phyloP scores from a whole-genome alignment of 2,329 filamentous ascomycete species.

The Epichloe sibirici region DNA sequence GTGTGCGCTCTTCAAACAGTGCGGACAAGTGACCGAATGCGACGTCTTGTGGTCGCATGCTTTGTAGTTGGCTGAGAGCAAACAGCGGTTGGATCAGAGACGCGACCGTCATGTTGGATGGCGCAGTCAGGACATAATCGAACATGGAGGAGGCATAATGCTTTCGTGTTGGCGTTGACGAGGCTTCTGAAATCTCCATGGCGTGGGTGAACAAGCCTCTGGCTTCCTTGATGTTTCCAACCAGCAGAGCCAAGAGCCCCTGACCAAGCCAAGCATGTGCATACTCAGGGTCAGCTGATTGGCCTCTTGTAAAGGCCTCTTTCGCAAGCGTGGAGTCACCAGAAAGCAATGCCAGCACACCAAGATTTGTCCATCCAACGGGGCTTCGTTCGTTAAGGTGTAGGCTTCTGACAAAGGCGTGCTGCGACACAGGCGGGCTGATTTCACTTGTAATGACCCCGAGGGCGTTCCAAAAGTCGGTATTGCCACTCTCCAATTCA shows the following conservation, averaged over 20 bases:
- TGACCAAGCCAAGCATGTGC: slow-evolving; percentile 91
- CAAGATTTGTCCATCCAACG: slow-evolving; percentile 82
- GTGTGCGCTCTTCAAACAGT: slow-evolving; percentile 69
- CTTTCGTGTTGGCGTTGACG: slow-evolving; percentile 57
- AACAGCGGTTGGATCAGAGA: slow-evolving; percentile 79
- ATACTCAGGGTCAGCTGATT: slow-evolving; percentile 90
- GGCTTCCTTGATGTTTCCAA: slow-evolving; percentile 65
- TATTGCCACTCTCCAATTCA: slow-evolving; percentile 84
- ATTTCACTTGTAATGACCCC: slow-evolving; percentile 81
- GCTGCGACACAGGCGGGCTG: slow-evolving; percentile 80
- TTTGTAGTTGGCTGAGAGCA: slow-evolving; percentile 68
- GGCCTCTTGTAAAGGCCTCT: slow-evolving; percentile 76
- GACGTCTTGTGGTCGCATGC: slow-evolving; percentile 58
- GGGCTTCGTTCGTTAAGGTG: slow-evolving; percentile 82
- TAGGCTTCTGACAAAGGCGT: slow-evolving; percentile 85
- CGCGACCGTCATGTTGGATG: slow-evolving; percentile 36
- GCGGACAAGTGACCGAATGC: slow-evolving; percentile 66
- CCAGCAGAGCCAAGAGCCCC: slow-evolving; percentile 67
- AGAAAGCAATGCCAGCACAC: slow-evolving; percentile 72
- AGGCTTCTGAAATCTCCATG: slow-evolving; percentile 79
- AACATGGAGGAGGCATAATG: slow-evolving; percentile 76
- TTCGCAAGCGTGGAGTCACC: slow-evolving; percentile 80
- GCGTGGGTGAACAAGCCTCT: slow-evolving; percentile 83
- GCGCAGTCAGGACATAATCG: slow-evolving; percentile 57
- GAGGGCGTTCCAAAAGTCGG: slow-evolving; percentile 94